Percentiles rank a stretch among this genome's conserved stretches.
Evolutionary conservation across 331 rosid genomes (phyloP).

Genomic region (Pyracantha coccinea): DNA sequence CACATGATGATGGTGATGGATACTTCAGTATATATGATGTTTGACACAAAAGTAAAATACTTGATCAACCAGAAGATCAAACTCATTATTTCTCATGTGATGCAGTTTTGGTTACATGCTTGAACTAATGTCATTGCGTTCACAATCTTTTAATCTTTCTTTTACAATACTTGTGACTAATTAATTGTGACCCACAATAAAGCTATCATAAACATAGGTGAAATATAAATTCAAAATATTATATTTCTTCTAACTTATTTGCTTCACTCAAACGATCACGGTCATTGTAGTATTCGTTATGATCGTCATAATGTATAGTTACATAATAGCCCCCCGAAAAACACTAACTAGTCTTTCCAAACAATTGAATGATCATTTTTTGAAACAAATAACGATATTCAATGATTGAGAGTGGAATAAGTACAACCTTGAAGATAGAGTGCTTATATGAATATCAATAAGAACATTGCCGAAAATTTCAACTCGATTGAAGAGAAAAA

Average conservation of each 20-base stretch:
- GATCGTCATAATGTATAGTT: not conserved
- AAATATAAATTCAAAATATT: no score
- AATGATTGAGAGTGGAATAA: no score
- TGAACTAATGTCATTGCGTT: not conserved
- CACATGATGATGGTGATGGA: no score
- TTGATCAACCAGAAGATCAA: not conserved
- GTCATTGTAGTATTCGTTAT: not conserved
- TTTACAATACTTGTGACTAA: not conserved
- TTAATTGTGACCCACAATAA: not conserved
- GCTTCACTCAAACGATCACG: no score
- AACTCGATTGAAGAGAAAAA: no score
- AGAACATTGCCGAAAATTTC: no score
- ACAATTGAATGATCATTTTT: not conserved
- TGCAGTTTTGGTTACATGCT: not conserved
- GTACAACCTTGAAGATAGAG: no score
- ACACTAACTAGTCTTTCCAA: not conserved
- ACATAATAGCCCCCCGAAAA: not conserved
- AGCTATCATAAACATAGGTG: no score
- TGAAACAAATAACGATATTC: no score
- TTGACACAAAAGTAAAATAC: not conserved
- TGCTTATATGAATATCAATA: no score
- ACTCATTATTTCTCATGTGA: not conserved
- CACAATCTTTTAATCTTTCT: no score
- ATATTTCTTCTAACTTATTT: no score
- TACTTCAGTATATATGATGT: not conserved